Percentiles rank a stretch among this genome's conserved stretches.
Conservation (phyloP, 2,329 filamentous ascomycete genomes). For the Aspergillus hiratsukae region DNA sequence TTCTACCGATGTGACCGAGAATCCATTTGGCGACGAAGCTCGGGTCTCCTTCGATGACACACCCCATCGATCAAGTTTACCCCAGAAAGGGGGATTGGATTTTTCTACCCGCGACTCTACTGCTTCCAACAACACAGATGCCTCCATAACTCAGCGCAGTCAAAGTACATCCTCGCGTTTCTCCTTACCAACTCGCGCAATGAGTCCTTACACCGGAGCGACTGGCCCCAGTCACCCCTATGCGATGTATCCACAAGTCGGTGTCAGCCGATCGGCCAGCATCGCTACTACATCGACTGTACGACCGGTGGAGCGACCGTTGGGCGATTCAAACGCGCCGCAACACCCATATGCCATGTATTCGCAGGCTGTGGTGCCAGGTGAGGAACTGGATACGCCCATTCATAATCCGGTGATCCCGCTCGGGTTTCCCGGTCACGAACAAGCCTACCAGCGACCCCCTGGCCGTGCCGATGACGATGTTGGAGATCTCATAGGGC, state of each 20-base stretch:
- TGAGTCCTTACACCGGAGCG: constrained; percentile 66
- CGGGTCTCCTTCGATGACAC: constrained; percentile 29
- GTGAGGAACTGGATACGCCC: constrained; percentile 47
- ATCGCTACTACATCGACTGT: constrained; percentile 68
- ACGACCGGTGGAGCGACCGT: constrained; percentile 54
- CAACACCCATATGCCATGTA: constrained; percentile 86
- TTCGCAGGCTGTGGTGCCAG: constrained; percentile 67
- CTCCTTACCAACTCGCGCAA: constrained; percentile 40
- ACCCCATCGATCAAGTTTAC: constrained; percentile 31
- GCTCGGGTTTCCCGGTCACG: constrained; percentile 69
- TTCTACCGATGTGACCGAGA: constrained; percentile 18
- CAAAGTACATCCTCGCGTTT: constrained; percentile 44
- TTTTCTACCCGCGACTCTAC: constrained; percentile 30
- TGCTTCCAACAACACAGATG: constrained; percentile 25
- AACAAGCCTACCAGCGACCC: constrained; percentile 64
- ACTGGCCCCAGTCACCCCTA: constrained; percentile 79
- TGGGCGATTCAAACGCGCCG: constrained; percentile 60
- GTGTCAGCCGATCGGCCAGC: constrained; percentile 55
- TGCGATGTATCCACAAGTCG: constrained; percentile 74
- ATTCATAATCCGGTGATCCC: constrained; percentile 49
- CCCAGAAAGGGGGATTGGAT: constrained; percentile 27
- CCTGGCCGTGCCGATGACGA: constrained; percentile 69
- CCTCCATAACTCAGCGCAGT: constrained; percentile 36
- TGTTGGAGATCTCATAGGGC: constrained; percentile 78
- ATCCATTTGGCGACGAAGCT: constrained; percentile 36